Conservation (phyloP, 2,329 filamentous ascomycete species). For the Aspergillus carbonarius region DNA sequence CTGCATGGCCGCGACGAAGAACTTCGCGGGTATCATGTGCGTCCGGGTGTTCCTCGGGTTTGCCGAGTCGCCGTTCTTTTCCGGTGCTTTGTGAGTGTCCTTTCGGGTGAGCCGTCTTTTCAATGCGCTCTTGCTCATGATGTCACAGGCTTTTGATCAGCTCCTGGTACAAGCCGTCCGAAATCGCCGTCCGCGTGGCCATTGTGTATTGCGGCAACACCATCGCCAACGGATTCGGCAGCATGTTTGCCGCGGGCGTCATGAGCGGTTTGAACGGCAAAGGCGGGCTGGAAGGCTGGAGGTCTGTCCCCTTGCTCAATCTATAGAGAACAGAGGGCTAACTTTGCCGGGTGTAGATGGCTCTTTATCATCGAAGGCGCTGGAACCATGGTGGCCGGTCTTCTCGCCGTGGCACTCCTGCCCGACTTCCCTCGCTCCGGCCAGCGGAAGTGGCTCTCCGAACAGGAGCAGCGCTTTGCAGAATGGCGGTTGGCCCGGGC, state of each 20-base stretch:
- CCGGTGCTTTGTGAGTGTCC: conserved; percentile 39
- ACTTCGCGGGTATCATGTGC: conserved; percentile 19
- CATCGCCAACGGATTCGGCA: conserved; percentile 43
- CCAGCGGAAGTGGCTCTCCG: conserved; percentile 20
- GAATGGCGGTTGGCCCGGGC: conserved; percentile 21
- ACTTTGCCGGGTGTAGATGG: background rate
- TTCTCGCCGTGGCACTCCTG: conserved; percentile 35
- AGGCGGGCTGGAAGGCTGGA: conserved; percentile 42
- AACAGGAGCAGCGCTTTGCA: conserved; percentile 21
- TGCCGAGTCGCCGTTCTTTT: conserved; percentile 61
- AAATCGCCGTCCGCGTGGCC: conserved; percentile 49
- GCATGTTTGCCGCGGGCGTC: conserved; percentile 33
- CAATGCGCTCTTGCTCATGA: background rate
- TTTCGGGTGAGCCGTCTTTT: background rate
- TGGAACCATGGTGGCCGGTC: conserved; percentile 35
- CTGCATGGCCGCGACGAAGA: conserved; percentile 41
- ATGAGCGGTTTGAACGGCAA: conserved; percentile 38
- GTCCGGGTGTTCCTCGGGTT: conserved; percentile 38
- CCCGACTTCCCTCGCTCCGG: conserved; percentile 28
- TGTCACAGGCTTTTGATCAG: conserved; percentile 25
- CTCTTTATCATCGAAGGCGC: conserved; percentile 45
- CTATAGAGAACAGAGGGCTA: background rate
- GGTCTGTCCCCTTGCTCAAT: conserved; percentile 2
- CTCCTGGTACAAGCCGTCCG: conserved; percentile 67
- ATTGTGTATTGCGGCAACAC: conserved; percentile 46